A percentile compares a stretch with the other conserved stretches of the same genome.
Conservation (phyloP, 208 protist genomes). For the Crithidia thermophila region DNA sequence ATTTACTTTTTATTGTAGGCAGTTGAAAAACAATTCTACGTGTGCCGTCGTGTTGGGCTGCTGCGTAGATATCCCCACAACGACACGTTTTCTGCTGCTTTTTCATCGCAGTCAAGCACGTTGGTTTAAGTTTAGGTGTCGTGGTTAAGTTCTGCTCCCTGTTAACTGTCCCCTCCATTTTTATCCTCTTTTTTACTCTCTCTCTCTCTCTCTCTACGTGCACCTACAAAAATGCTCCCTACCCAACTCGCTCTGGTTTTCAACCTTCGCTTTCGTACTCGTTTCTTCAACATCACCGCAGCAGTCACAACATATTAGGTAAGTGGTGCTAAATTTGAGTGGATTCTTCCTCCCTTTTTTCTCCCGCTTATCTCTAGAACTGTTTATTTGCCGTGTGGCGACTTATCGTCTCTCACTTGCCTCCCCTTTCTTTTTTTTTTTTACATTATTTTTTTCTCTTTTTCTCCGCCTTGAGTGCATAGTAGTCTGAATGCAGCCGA, state of each 20-base stretch:
- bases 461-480: not conserved
- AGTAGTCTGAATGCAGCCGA: conserved; percentile 15
- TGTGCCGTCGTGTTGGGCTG: not conserved
- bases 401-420: too few relatives aligned
- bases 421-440: not conserved
- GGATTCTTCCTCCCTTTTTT: not conserved
- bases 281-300: not conserved
- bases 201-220: not conserved
- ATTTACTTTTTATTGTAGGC: too few relatives aligned
- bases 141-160: too few relatives aligned
- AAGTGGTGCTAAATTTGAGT: too few relatives aligned
- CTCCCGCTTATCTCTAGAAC: not conserved
- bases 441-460: not conserved
- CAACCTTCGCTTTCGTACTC: not conserved
- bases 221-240: not conserved
- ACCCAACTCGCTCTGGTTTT: not conserved
- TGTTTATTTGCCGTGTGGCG: not conserved
- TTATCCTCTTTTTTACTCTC: conserved; percentile 8
- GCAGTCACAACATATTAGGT: too few relatives aligned
- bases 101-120: not conserved
- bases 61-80: too few relatives aligned
- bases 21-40: too few relatives aligned
- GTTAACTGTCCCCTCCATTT: not conserved
- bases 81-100: too few relatives aligned
- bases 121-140: not conserved